Evolutionary conservation across 306 rosid species (phyloP), one percentile per base, ranked within the genome.

Genomic region (Nissolia schottii): DNA sequence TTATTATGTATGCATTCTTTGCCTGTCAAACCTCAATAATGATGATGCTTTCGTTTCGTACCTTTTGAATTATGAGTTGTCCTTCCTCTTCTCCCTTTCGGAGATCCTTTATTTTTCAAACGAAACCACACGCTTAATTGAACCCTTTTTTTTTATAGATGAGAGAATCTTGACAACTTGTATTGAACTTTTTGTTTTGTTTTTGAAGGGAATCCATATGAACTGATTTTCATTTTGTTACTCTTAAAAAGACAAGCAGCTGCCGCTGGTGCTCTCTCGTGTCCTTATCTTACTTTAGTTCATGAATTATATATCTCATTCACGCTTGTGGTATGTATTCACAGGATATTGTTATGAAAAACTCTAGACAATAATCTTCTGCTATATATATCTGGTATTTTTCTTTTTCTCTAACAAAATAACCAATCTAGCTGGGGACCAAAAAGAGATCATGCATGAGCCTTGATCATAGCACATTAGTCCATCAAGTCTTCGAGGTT

Each of bases 21-120:
- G 63, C 76, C 76, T 67, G 78, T 83, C 75, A 74, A 85, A 72
- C 70, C 71, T 80, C 78, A 82, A 80, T 81, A 84, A 82, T 84
- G 41, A 81, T 81, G 64, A 59, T 55, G 23, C 8, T n/a, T n/a
- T n/a, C 43, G 8, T 8, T 34, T 7, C 4, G 70, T 71, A 67
- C 79, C 81, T 56, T n/a, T 73, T 62, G 79, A 74, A 70, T 70
- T 81, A 75, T 69, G 73, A 74, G 76, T 29, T 72, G 82, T 70
- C 63, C 71, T 77, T 75, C 10, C 46, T 32, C n/a, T 50, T 14
- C 16, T 50, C n/a, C 55, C 23, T 37, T 13, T 45, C 14, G 3
- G 69, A 25, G 70, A 40, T 66, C 11, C 64, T 59, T 37, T 58
- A 57, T 19, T 22, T 19, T 34, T 14, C 49, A 13, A 65, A 64